These are phyloP conservation scores for Cordyceps tenuipes DNA, from an alignment of 2,329 filamentous ascomycete species.

Conservation along the genomic window DNA sequence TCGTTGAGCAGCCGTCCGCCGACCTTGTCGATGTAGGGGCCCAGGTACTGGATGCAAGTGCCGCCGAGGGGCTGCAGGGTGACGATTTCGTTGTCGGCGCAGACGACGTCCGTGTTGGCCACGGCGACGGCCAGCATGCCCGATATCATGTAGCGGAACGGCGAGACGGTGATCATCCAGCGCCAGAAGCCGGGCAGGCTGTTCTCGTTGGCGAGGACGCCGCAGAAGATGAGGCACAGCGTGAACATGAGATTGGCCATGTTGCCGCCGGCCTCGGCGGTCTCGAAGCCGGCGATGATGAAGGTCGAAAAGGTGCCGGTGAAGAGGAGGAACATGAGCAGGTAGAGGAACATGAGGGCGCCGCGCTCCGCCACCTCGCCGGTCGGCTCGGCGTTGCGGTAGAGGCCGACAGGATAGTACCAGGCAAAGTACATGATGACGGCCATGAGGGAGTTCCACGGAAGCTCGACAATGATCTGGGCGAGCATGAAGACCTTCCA, in stretches of 20 bases:
- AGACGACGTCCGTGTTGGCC: constrained; percentile 56
- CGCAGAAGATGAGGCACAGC: constrained; percentile 65
- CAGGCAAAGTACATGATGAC: constrained; percentile 71
- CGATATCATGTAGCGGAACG: constrained; percentile 72
- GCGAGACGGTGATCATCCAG: constrained; percentile 62
- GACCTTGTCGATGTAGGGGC: constrained; percentile 34
- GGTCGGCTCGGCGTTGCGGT: constrained; percentile 57
- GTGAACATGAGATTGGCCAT: constrained; percentile 68
- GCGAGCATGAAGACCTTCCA: constrained; percentile 82
- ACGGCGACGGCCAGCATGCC: constrained; percentile 64
- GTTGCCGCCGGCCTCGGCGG: constrained; percentile 67
- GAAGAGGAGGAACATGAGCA: constrained; percentile 70
- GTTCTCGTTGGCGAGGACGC: constrained; percentile 58
- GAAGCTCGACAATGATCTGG: constrained; percentile 76
- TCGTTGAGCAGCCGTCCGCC: constrained; percentile 48
- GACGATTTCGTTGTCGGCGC: constrained; percentile 61
- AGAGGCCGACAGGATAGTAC: constrained; percentile 80
- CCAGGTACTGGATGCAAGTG: constrained; percentile 55
- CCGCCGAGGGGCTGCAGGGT: constrained; percentile 54
- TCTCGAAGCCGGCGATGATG: constrained; percentile 66
- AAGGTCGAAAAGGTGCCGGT: constrained; percentile 74
- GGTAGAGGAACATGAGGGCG: constrained; percentile 69
- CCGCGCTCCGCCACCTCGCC: constrained; percentile 60
- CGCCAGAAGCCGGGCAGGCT: constrained; percentile 68
- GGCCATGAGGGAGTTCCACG: constrained; percentile 72